A percentile compares a stretch with the other conserved stretches of the same genome.
phyloP scores from a whole-genome alignment of 192 early-diverging fungal species.

The Coemansia sp. region DNA sequence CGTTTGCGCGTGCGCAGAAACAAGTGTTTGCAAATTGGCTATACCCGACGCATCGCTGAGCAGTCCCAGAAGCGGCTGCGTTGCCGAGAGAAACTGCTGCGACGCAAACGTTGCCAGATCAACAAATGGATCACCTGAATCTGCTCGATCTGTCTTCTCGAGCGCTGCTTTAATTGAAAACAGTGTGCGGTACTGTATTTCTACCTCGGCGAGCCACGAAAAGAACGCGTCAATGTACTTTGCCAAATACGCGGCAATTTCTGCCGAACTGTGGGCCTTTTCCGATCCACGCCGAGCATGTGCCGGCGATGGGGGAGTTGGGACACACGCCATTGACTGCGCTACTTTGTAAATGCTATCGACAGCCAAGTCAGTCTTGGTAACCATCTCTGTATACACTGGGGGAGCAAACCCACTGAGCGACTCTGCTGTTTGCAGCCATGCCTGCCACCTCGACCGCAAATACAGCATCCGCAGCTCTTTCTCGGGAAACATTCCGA shows the following conservation, averaged over 20 bases:
- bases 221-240: conserved; percentile 39
- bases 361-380: neutral
- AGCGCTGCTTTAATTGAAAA: conserved; percentile 11
- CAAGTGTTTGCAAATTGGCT: conserved; percentile 23
- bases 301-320: neutral
- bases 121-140: conserved; percentile 17
- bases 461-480: conserved; percentile 49
- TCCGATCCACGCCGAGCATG: conserved; percentile 8
- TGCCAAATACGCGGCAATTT: conserved; percentile 31
- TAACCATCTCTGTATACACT: neutral
- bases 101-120: conserved; percentile 39
- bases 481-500: conserved; percentile 37
- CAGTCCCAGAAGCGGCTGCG: conserved; percentile 22
- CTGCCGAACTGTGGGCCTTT: conserved; percentile 13
- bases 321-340: neutral
- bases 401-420: conserved; percentile 30
- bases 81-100: conserved; percentile 20
- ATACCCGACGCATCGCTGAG: conserved; percentile 43
- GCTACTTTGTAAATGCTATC: neutral
- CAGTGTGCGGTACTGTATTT: conserved; percentile 44
- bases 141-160: neutral
- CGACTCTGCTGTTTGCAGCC: conserved; percentile 35
- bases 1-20: conserved; percentile 22
- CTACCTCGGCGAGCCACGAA: conserved; percentile 42
- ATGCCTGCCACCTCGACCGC: conserved; percentile 51